These are phyloP conservation scores for Otatea glauca DNA, from an alignment of 176 grass and related monocot species.

Conservation along the genomic window DNA sequence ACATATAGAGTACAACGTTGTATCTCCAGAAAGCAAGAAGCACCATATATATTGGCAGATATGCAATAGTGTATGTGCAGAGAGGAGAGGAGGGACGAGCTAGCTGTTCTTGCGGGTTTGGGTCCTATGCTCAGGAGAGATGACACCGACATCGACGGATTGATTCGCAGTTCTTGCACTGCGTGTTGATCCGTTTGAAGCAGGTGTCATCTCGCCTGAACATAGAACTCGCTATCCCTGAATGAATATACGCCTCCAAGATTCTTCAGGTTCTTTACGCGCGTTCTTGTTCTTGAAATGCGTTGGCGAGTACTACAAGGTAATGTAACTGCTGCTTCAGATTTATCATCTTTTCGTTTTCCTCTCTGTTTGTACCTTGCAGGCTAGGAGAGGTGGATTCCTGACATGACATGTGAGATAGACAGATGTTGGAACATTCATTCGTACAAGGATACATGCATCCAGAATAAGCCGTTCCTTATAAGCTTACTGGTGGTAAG, in stretches of 20 bases:
- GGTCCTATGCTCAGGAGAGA: constrained; percentile 69
- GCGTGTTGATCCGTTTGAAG: constrained; percentile 8
- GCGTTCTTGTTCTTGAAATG: neutral
- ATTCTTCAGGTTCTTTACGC: neutral
- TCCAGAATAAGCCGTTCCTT: too few species aligned
- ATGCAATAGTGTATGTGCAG: neutral
- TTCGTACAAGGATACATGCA: too few species aligned
- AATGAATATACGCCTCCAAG: neutral
- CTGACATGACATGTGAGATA: neutral
- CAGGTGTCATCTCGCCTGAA: constrained; percentile 61
- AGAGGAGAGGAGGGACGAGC: neutral
- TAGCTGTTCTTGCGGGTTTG: constrained; percentile 13
- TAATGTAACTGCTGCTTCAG: neutral
- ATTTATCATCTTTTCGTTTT: neutral
- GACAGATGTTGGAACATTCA: neutral
- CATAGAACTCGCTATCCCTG: constrained; percentile 37
- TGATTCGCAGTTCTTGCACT: neutral
- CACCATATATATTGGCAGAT: neutral
- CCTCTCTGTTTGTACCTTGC: neutral
- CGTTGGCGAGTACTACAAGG: neutral
- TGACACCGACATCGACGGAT: constrained; percentile 51
- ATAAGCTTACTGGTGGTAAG: too few species aligned
- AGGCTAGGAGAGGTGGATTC: neutral
- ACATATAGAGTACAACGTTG: too few species aligned
- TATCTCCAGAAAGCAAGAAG: neutral